Evolutionary conservation across 2,329 filamentous ascomycete genomes (phyloP).

Genomic region (Dryadomyces quercivorus): DNA sequence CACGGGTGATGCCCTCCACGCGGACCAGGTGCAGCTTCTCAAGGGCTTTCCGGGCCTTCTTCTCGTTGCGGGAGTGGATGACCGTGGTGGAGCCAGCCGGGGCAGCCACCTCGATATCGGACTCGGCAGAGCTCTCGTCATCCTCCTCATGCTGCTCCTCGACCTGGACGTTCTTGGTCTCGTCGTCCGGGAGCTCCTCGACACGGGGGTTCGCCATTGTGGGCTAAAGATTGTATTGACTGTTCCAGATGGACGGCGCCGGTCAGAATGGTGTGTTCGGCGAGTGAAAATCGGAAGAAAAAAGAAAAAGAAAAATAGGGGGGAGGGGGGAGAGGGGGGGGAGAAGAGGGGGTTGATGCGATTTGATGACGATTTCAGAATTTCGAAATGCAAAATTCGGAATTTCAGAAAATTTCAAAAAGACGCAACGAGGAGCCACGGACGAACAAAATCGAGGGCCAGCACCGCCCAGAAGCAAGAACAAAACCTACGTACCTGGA

Average conservation of each 20-base stretch:
- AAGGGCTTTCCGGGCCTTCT: constrained; percentile 99
- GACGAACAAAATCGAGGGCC: neutral
- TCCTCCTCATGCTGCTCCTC: constrained; percentile 57
- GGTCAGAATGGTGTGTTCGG: neutral
- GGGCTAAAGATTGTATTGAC: constrained; percentile 6
- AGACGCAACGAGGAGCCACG: too few species aligned
- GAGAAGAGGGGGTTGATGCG: neutral
- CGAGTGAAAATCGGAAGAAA: neutral
- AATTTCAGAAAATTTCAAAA: neutral
- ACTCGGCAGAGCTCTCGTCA: constrained; percentile 57
- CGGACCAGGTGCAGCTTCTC: constrained; percentile 96
- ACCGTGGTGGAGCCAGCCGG: constrained; percentile 71
- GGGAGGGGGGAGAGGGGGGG: neutral
- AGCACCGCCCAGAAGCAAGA: neutral
- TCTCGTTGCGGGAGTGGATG: constrained; percentile 98
- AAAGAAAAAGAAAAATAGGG: neutral
- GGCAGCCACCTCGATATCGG: constrained; percentile 62
- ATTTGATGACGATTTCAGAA: neutral
- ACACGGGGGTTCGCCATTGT: constrained; percentile 96
- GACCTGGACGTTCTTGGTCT: constrained; percentile 68
- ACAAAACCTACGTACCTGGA: neutral
- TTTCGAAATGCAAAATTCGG: neutral
- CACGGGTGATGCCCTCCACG: constrained; percentile 92
- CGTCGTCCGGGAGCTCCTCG: constrained; percentile 92
- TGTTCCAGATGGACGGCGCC: neutral